Conservation (phyloP, 1,284 basidiomycete genomes). For the Cerioporus squamosus region DNA sequence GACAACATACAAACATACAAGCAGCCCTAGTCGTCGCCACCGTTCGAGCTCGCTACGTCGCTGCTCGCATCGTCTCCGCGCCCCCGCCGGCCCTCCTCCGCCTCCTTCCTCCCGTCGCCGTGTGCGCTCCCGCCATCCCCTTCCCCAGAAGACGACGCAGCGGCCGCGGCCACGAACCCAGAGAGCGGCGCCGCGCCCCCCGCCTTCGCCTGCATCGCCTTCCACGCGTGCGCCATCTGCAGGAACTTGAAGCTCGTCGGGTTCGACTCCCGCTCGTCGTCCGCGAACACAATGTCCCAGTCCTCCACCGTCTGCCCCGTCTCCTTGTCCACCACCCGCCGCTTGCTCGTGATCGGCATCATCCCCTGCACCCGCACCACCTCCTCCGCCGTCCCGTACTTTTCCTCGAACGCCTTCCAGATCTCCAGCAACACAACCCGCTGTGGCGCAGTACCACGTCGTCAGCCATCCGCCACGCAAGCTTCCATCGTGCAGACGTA, state of each 20-base stretch:
- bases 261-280: constrained; percentile 92
- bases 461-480: not conserved
- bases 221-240: constrained; percentile 93
- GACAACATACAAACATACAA: not conserved
- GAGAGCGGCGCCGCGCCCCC: constrained; percentile 26
- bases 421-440: constrained; percentile 89
- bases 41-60: constrained; percentile 42
- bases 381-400: constrained; percentile 72
- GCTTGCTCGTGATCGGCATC: constrained; percentile 91
- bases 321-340: constrained; percentile 81
- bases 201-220: constrained; percentile 46
- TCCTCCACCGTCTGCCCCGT: constrained; percentile 88
- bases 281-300: constrained; percentile 93
- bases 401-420: constrained; percentile 91
- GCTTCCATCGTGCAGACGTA: constrained; percentile 40
- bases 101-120: not conserved
- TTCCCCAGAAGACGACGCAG: constrained; percentile 4
- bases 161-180: constrained; percentile 26
- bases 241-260: constrained; percentile 93
- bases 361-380: constrained; percentile 82
- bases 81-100: not conserved
- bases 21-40: constrained; percentile 23
- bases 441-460: constrained; percentile 39
- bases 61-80: constrained; percentile 31
- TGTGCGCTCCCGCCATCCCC: not conserved